phyloP scores from a whole-genome alignment of 1,284 basidiomycete genomes.

The Microbotryum lychnidis-dioicae region DNA sequence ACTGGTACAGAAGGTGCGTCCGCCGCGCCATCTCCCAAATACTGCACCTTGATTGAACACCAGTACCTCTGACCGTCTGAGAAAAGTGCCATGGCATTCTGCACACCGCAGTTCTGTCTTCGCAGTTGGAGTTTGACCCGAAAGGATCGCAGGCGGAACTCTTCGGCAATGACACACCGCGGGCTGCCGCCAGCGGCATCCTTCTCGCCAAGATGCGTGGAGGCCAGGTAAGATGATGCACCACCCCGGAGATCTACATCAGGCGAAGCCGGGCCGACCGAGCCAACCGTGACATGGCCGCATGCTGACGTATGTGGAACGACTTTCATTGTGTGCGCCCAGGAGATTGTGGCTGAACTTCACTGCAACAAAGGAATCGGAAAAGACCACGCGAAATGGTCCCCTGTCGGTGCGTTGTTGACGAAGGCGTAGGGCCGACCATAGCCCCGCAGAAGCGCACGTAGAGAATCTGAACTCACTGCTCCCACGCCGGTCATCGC shows the following conservation, averaged over 20 bases:
- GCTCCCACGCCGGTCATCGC: constrained; percentile 1
- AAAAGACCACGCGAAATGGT: constrained; percentile 95
- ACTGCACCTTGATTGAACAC: background rate
- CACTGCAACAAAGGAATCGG: constrained; percentile 94
- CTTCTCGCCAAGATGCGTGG: constrained; percentile 90
- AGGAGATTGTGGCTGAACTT: constrained; percentile 71
- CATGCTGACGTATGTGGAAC: background rate
- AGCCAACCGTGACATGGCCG: background rate
- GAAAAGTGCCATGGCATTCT: background rate
- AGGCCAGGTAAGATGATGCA: constrained; percentile 48
- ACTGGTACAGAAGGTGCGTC: constrained; percentile 51
- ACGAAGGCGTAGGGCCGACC: background rate
- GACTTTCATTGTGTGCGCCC: constrained; percentile 33
- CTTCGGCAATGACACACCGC: constrained; percentile 50
- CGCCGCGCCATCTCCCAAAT: background rate
- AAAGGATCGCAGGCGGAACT: constrained; percentile 68
- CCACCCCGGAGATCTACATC: background rate
- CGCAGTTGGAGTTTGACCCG: constrained; percentile 70
- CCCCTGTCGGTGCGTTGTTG: constrained; percentile 73
- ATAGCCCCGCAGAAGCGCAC: background rate
- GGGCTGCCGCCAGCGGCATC: constrained; percentile 72
- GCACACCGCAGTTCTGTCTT: constrained; percentile 56
- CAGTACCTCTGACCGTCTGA: background rate
- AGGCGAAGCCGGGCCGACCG: background rate
- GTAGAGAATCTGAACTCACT: background rate